Base-by-base conservation (phyloP, 768 basidiomycete genomes). In the Podaxis sp. region DNA sequence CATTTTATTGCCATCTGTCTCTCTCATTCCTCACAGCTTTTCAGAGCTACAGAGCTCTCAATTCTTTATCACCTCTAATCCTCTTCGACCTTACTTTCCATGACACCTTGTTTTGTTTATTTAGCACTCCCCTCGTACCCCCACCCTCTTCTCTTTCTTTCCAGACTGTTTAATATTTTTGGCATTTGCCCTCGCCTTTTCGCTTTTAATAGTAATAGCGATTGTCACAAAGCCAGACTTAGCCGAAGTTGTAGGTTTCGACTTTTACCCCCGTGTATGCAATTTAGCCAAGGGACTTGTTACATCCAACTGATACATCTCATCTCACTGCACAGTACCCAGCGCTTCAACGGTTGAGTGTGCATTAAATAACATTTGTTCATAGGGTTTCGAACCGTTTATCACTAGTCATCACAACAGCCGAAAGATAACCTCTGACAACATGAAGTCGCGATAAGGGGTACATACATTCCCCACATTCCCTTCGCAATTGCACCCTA, bases 51-150 rank as follows among this genome's bases (percentile, higher is more conserved):
- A 48, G 48, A 24, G 57, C 44, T 59, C 33, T 13, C 17, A 6
- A 30, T 46, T 51, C 59, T 48, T 56, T 28, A 22, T 22, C 26
- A 24, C 24, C 15, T 48, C 39, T 52, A 17, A 46, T 53, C 44
- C 30, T 57, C 58, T 64, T 63, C 24, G 33, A 53, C 30, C 24
- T 60, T 64, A 53, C 52, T 59, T 52, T 36, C 30, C 39, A 53
- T 64, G 63, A 52, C 40, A 52, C n/a, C 40, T 63, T 63, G 38
- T 52, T 59, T 52, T 59, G 63, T 52, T 53, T 52, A 52, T 53
- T 60, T 48, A 44, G 13, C 46, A 40, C 36, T 48, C 33, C 51
- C 56, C 60, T 54, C 49, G 42, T 60, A 53, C 42, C 46, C 53
- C 53, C 55, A 38, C 53, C 38, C 33, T 54, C 61, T 49, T 57